A percentile compares a stretch with the other conserved stretches of the same genome.
Evolutionary conservation across 257 asterid species (phyloP).

Genomic region (Scutellaria barbata): DNA sequence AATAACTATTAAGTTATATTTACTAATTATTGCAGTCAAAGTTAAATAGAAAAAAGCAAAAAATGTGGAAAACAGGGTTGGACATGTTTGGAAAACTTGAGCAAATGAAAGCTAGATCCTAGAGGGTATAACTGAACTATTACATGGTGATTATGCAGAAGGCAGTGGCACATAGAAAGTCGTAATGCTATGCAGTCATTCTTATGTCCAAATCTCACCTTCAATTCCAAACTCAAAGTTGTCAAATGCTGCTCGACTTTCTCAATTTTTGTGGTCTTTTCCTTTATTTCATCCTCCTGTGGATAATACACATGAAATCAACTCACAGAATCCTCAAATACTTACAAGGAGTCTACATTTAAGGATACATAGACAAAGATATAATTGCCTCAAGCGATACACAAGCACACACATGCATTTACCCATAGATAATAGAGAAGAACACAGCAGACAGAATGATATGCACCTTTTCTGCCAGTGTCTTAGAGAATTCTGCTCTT

Average conservation of each 20-base stretch:
- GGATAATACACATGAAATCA: slow-evolving; percentile 36
- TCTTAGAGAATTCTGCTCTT: slow-evolving; percentile 69
- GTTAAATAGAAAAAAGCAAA: background rate
- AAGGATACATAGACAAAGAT: slow-evolving; percentile 11
- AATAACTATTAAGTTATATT: background rate
- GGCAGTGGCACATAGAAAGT: slow-evolving; percentile 13
- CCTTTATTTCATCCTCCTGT: slow-evolving; percentile 88
- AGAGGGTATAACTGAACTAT: slow-evolving; percentile 3
- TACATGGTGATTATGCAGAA: background rate
- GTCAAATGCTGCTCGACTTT: slow-evolving; percentile 84
- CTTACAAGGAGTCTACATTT: background rate
- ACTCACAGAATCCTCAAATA: slow-evolving; percentile 22
- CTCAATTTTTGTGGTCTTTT: slow-evolving; percentile 70
- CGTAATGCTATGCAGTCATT: background rate
- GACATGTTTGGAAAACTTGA: background rate
- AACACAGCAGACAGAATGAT: slow-evolving; percentile 25
- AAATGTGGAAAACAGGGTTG: background rate
- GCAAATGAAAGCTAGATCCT: slow-evolving; percentile 12
- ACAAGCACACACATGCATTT: background rate
- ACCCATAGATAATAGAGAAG: slow-evolving; percentile 1
- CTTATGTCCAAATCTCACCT: slow-evolving; percentile 57
- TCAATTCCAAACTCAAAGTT: slow-evolving; percentile 76
- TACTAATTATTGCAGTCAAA: slow-evolving; percentile 5
- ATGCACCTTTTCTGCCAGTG: slow-evolving; percentile 77
- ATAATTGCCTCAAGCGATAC: background rate